Conservation (phyloP, 2,329 filamentous ascomycete species). For the Incumbomyces lentus region DNA sequence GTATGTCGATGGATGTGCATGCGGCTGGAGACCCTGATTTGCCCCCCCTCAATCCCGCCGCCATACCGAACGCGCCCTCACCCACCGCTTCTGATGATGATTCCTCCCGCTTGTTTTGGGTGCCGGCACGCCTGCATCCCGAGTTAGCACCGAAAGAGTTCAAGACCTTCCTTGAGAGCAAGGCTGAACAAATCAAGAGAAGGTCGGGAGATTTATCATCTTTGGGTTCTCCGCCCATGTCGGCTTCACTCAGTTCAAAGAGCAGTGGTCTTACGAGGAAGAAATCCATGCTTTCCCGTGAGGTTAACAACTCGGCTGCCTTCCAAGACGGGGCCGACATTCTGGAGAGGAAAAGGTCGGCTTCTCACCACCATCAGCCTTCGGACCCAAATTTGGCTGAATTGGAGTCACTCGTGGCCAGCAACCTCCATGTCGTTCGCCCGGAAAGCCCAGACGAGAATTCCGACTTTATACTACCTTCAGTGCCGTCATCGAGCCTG, state of each 20-base stretch:
- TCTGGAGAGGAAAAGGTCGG: conserved; percentile 62
- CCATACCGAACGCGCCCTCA: conserved; percentile 34
- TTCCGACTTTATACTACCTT: conserved; percentile 59
- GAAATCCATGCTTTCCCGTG: conserved; percentile 89
- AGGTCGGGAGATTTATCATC: conserved; percentile 64
- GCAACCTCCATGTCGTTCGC: conserved; percentile 49
- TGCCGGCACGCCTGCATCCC: conserved; percentile 85
- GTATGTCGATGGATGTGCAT: conserved; percentile 89
- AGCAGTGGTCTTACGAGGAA: conserved; percentile 62
- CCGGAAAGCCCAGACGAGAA: conserved; percentile 54
- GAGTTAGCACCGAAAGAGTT: conserved; percentile 93
- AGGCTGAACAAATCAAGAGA: conserved; percentile 79
- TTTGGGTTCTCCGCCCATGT: conserved; percentile 33
- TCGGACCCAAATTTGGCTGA: conserved; percentile 56
- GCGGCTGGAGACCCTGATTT: conserved; percentile 49
- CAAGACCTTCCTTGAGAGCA: conserved; percentile 89
- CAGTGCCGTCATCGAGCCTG: conserved; percentile 63
- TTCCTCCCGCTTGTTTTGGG: conserved; percentile 83
- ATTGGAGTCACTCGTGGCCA: conserved; percentile 72
- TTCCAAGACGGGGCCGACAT: conserved; percentile 78
- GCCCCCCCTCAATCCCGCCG: conserved; percentile 31
- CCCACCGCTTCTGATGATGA: conserved; percentile 65
- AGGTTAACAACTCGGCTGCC: conserved; percentile 66
- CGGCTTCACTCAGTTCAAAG: conserved; percentile 19
- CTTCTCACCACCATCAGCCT: conserved; percentile 40